Evolutionary conservation across 2,329 filamentous ascomycete genomes (phyloP), one percentile per base, ranked within the genome.

Genomic region (Fusarium brachygibbosum): DNA sequence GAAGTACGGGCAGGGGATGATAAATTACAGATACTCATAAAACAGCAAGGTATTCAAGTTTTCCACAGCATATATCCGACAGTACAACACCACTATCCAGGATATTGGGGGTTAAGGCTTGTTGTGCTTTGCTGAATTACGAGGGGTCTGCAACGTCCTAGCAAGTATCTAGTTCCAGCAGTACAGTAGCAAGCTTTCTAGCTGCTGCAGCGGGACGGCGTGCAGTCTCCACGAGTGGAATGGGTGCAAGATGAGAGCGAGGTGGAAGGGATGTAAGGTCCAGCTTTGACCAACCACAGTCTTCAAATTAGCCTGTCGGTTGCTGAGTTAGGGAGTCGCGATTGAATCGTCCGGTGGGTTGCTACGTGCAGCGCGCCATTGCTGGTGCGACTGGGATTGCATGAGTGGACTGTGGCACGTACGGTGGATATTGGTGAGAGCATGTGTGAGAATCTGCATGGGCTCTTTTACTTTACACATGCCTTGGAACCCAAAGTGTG

Each of bases 291-390:
- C 72, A 73, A 73, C 60, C 70, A 72, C n/a, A 65, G 17, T 3
- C 19, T 59, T 64, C 52, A 55, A 65, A 66, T 72, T 56, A 56
- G 54, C 50, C 70, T 70, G 70, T 72, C 61, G 66, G 70, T 74
- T 74, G 70, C 72, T 74, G 64, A 74, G 72, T 74, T 74, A 58
- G 72, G 72, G 71, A 74, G 71, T 72, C 64, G 54, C 59, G 66
- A 70, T 74, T 74, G 64, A 68, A 66, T 64, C 55, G 55, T 63
- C 58, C 42, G 59, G 71, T 70, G 68, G 62, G 60, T 64, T 60
- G 62, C 63, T 68, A 55, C 59, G 62, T 69, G 60, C 64, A 69
- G 67, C 58, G 62, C 66, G 63, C 66, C 67, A 70, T 70, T 68
- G 67, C 66, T 70, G 66, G 67, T 70, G 67, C 67, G 67, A 70